Evolutionary conservation across 768 basidiomycete species (phyloP), one percentile per base, ranked within the genome.

Genomic region (Rhizopogon roseolus): DNA sequence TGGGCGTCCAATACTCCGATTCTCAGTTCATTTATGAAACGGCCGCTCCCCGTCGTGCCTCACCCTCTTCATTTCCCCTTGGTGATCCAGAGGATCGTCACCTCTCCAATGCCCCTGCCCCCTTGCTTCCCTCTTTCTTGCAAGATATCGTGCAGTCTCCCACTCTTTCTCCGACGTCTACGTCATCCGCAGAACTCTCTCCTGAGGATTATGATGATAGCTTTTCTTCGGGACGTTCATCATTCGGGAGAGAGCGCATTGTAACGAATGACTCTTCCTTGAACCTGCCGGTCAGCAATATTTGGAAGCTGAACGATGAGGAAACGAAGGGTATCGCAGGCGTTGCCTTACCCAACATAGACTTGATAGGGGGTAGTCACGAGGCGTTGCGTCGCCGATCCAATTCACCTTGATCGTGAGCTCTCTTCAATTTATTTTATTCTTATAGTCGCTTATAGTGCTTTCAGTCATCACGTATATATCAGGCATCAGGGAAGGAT

Each of bases 111-210:
- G 74, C 77, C 2, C 78, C 73, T 16, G 69, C 61, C 17, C 70
- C 84, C 6, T 75, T 90, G 39, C 74, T 90, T n/a, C 88, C 88
- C 3, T 82, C 88, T 7, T 90, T 89, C 72, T 66, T 90, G 58
- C 85, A 88, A 62, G 85, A 89, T 57, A 83, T 88, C 22, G 80
- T 89, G 17, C 81, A 83, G 62, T 81, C 84, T 1, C 84, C 84
- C n/a, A 77, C 82, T 9, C 67, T 80, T 45, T 85, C 86, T 5
- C 80, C 85, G 17, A 76, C 83, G 5, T 84, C 82, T 14, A 77
- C 84, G 8, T 84, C 82, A 6, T 85, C 85, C 2, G 79, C 84
- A 4, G 86, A 87, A 53, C 65, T 86, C 41, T 84, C 84, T 3
- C 70, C 81, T 16, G 86, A 87, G 56, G 86, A 86, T 49, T 67